Evolutionary conservation across 2,329 filamentous ascomycete species (phyloP).

Genomic region (Ophiostoma novo-ulmi): DNA sequence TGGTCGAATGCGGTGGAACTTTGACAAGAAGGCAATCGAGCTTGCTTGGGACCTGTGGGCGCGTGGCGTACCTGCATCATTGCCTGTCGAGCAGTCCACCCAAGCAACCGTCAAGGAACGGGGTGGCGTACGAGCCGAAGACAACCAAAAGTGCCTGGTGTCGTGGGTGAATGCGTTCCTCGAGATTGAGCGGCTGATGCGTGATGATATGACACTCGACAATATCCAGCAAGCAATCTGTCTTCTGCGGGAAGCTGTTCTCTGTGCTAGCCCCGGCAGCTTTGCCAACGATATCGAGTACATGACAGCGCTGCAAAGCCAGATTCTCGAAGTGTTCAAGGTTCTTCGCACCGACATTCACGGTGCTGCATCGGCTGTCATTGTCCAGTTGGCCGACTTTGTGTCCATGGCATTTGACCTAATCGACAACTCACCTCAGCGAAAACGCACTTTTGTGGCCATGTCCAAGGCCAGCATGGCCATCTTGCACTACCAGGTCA

Average conservation of each 20-base stretch:
- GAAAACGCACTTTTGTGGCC: slow-evolving; percentile 77
- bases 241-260: slow-evolving; percentile 65
- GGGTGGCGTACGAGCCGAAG: slow-evolving; percentile 44
- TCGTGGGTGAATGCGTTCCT: slow-evolving; percentile 75
- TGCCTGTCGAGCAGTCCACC: slow-evolving; percentile 35
- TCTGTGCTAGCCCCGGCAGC: slow-evolving; percentile 60
- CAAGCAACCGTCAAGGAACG: not conserved
- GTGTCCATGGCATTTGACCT: slow-evolving; percentile 61
- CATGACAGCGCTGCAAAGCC: slow-evolving; percentile 65
- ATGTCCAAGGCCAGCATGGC: slow-evolving; percentile 78
- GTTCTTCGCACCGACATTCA: slow-evolving; percentile 61
- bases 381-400: slow-evolving; percentile 65
- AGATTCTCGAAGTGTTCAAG: slow-evolving; percentile 63
- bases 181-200: slow-evolving; percentile 72
- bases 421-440: slow-evolving; percentile 30
- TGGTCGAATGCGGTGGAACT: slow-evolving; percentile 40
- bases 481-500: slow-evolving; percentile 57
- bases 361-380: slow-evolving; percentile 62
- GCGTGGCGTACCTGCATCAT: slow-evolving; percentile 53
- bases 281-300: slow-evolving; percentile 70
- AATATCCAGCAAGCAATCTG: slow-evolving; percentile 63
- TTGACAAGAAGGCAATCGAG: slow-evolving; percentile 51
- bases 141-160: slow-evolving; percentile 77
- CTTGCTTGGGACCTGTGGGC: slow-evolving; percentile 67
- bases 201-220: slow-evolving; percentile 56